phyloP scores from a whole-genome alignment of 805 yeast species.

The Tetrapisispora iriomotensis region DNA sequence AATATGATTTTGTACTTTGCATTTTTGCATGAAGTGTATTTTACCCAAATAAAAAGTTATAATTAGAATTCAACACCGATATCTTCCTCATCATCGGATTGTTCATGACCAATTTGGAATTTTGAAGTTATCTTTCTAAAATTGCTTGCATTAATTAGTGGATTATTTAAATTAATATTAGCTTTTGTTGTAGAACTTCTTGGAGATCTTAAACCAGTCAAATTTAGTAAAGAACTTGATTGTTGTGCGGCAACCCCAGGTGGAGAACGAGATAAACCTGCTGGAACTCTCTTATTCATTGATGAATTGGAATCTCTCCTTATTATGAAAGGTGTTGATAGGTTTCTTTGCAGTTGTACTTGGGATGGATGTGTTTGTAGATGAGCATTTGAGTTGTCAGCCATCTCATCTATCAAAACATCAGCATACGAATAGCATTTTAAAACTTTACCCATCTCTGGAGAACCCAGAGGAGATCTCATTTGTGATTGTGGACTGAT shows the following conservation, averaged over 20 bases:
- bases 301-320: slow-evolving; percentile 9
- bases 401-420: slow-evolving; percentile 52
- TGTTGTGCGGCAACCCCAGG: slow-evolving; percentile 5
- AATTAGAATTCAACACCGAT: no score
- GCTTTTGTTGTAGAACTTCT: slow-evolving; percentile 1
- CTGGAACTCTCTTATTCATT: slow-evolving; percentile 7
- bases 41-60: no score
- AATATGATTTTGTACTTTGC: no score
- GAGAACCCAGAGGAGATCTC: background rate
- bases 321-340: slow-evolving; percentile 17
- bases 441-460: slow-evolving; percentile 1
- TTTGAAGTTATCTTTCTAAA: background rate
- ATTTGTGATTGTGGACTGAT: background rate
- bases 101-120: slow-evolving; percentile 1
- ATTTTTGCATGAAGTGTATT: no score
- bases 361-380: slow-evolving; percentile 3
- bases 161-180: slow-evolving; percentile 2
- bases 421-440: slow-evolving; percentile 72
- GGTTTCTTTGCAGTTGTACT: slow-evolving; percentile 7
- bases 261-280: slow-evolving; percentile 15
- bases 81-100: background rate
- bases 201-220: background rate
- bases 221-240: background rate
- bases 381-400: background rate
- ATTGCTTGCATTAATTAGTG: slow-evolving; percentile 1